A percentile compares a stretch with the other conserved stretches of the same genome.
Conservation (phyloP, 352 stramenopile species). For the Phytophthora niederhauseri region DNA sequence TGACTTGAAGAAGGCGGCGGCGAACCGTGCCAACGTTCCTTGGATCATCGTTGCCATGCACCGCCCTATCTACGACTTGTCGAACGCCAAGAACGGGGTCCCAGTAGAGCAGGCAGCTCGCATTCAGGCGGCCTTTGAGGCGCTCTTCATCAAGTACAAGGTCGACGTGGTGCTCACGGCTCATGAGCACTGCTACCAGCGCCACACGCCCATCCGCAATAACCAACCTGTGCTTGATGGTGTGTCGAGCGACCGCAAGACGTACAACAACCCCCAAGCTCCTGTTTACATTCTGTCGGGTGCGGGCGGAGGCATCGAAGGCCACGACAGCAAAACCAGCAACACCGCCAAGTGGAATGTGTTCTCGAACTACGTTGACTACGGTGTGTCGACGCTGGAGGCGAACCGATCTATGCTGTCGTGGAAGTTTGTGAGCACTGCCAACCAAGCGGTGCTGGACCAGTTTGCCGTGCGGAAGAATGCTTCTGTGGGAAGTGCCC, state of each 20-base stretch:
- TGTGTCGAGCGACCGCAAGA: slow-evolving; percentile 32
- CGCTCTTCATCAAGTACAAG: slow-evolving; percentile 51
- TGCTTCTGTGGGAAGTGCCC: not conserved
- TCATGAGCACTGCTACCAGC: slow-evolving; percentile 46
- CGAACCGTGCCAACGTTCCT: slow-evolving; percentile 46
- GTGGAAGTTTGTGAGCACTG: slow-evolving; percentile 41
- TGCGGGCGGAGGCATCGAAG: slow-evolving; percentile 30
- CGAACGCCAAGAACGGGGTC: slow-evolving; percentile 9
- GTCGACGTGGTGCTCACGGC: slow-evolving; percentile 46
- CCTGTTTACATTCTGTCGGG: slow-evolving; percentile 43
- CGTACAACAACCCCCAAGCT: slow-evolving; percentile 39
- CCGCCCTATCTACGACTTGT: slow-evolving; percentile 43
- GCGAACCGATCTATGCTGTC: slow-evolving; percentile 29
- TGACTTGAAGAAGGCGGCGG: slow-evolving; percentile 49
- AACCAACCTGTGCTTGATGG: slow-evolving; percentile 25
- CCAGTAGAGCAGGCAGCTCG: slow-evolving; percentile 38
- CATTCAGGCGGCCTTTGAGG: slow-evolving; percentile 50
- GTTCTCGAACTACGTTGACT: slow-evolving; percentile 33
- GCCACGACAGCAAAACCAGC: slow-evolving; percentile 26
- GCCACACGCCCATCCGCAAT: slow-evolving; percentile 33
- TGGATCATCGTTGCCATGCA: slow-evolving; percentile 65
- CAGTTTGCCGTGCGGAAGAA: slow-evolving; percentile 39
- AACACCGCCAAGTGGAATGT: slow-evolving; percentile 35
- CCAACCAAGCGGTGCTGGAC: slow-evolving; percentile 29
- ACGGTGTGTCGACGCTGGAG: slow-evolving; percentile 31